A percentile compares a stretch with the other conserved stretches of the same genome.
phyloP scores from a whole-genome alignment of 2,329 filamentous ascomycete species.

The Phoma herbarum region DNA sequence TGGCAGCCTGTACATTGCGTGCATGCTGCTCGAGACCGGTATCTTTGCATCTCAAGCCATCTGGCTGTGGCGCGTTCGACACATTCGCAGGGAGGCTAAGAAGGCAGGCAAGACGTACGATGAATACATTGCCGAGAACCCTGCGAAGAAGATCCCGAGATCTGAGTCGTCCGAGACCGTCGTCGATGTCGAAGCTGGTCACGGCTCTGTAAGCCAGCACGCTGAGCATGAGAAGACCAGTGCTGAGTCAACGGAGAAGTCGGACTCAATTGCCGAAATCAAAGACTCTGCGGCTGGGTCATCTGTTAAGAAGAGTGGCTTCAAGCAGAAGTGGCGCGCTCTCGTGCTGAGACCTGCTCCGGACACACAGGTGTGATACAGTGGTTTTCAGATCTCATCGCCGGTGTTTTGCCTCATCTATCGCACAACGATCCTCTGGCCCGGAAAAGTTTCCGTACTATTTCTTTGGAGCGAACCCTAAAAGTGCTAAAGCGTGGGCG shows the following conservation, averaged over 20 bases:
- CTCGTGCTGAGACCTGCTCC: conserved; percentile 5
- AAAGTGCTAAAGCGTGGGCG: conserved; percentile 5
- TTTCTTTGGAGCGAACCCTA: background rate
- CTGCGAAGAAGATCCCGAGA: conserved; percentile 34
- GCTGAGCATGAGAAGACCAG: background rate
- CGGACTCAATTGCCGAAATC: background rate
- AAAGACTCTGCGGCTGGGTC: background rate
- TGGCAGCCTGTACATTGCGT: conserved; percentile 67
- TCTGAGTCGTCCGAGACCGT: conserved; percentile 37
- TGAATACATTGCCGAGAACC: conserved; percentile 53
- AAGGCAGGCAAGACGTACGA: conserved; percentile 64
- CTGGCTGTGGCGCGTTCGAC: conserved; percentile 66
- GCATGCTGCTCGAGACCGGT: conserved; percentile 65
- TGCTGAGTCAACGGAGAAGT: background rate
- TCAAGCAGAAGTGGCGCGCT: conserved; percentile 12
- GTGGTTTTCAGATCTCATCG: background rate
- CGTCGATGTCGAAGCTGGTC: conserved; percentile 38
- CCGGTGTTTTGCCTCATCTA: background rate
- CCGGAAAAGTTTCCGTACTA: background rate
- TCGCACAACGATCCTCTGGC: background rate
- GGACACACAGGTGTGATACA: background rate
- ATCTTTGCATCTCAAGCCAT: conserved; percentile 68
- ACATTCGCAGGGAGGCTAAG: conserved; percentile 62
- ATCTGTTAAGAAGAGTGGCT: background rate
- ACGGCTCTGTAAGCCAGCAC: background rate